phyloP scores from a whole-genome alignment of 495 filamentous ascomycete genomes.

The Cudoniella acicularis region DNA sequence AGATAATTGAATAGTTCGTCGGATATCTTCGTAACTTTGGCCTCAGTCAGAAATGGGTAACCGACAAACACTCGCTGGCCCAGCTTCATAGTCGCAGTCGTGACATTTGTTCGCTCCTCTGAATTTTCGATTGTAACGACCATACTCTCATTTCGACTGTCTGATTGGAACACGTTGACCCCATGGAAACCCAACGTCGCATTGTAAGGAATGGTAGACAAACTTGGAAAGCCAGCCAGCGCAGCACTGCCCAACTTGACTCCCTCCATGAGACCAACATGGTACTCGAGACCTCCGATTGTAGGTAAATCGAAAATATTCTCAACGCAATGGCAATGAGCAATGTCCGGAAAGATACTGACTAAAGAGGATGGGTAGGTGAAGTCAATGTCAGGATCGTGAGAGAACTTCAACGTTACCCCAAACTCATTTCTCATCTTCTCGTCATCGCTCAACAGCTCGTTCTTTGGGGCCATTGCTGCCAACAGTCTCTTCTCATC shows the following conservation, averaged over 20 bases:
- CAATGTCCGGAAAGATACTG: conserved; percentile 87
- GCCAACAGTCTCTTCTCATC: conserved; percentile 78
- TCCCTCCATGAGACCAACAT: conserved; percentile 81
- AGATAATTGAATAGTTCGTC: conserved; percentile 92
- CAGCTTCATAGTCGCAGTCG: conserved; percentile 71
- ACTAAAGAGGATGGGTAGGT: conserved; percentile 80
- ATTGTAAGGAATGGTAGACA: conserved; percentile 77
- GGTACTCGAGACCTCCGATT: conserved; percentile 84
- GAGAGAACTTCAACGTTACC: conserved; percentile 87
- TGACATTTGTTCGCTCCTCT: conserved; percentile 63
- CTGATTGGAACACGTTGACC: conserved; percentile 94
- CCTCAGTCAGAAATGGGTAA: conserved; percentile 95
- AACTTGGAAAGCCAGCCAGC: conserved; percentile 86
- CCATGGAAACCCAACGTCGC: conserved; percentile 84
- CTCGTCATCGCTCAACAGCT: conserved; percentile 70
- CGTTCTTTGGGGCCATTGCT: conserved; percentile 82
- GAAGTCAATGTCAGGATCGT: conserved; percentile 70
- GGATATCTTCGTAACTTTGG: conserved; percentile 79
- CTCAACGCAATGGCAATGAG: conserved; percentile 84
- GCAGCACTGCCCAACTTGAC: conserved; percentile 77
- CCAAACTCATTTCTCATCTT: conserved; percentile 85
- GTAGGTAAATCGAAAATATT: conserved; percentile 94
- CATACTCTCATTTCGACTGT: conserved; percentile 96
- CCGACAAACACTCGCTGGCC: conserved; percentile 87
- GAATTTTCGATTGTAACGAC: conserved; percentile 77